A percentile compares a stretch with the other conserved stretches of the same genome.
Evolutionary conservation across 768 basidiomycete species (phyloP).

Genomic region (Jaapia argillacea): DNA sequence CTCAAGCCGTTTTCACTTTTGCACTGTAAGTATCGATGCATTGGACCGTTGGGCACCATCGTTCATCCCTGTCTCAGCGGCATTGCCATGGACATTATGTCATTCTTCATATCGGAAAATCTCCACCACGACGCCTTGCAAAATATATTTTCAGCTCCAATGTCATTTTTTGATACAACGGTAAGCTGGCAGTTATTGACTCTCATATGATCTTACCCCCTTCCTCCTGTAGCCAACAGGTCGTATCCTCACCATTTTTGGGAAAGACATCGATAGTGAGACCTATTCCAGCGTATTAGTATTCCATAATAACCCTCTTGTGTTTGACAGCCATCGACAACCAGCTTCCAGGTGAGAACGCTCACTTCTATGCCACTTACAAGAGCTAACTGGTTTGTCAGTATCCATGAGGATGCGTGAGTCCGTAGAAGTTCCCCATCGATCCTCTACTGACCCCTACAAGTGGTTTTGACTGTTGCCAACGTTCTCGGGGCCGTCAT

Average conservation of each 20-base stretch:
- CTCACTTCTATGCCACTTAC: background rate
- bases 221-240: conserved; percentile 42
- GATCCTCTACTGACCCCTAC: conserved; percentile 1
- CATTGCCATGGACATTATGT: conserved; percentile 42
- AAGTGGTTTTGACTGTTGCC: conserved; percentile 41
- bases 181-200: conserved; percentile 17
- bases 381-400: conserved; percentile 12
- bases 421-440: conserved; percentile 13
- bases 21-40: conserved; percentile 29
- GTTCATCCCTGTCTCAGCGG: conserved; percentile 26
- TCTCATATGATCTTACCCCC: background rate
- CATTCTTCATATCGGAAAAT: conserved; percentile 49
- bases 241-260: conserved; percentile 51
- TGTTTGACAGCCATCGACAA: conserved; percentile 44
- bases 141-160: conserved; percentile 60
- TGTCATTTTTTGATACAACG: conserved; percentile 71
- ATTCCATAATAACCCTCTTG: no score
- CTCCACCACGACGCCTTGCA: conserved; percentile 47
- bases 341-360: conserved; percentile 38
- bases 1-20: conserved; percentile 50
- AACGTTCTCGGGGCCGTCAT: conserved; percentile 41
- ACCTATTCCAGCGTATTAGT: no score
- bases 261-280: conserved; percentile 57
- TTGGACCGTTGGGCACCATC: background rate
- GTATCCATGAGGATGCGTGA: conserved; percentile 49